Base-by-base conservation (phyloP, 345 rosid genomes). In the Rhodamnia rubescens region DNA sequence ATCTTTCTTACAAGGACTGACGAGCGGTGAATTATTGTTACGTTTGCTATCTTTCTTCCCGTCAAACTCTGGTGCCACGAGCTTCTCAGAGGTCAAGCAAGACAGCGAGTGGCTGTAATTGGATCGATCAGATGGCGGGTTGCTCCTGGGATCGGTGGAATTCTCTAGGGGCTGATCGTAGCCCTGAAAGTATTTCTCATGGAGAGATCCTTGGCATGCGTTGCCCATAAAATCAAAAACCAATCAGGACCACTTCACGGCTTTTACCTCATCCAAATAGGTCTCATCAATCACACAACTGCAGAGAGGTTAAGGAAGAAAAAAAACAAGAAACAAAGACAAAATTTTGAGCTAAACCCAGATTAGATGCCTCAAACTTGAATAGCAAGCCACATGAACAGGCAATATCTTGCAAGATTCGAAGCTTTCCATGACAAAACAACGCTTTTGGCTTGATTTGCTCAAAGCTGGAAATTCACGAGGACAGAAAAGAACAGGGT, bases 1-100 rank as follows among this genome's bases (percentile, higher is more conserved):
- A n/a, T 92, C 97, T 85, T 88, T 93, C 87, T 88, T 93, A 58
- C 15, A 81, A 83, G 96, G 94, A 88, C 89, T 87, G 64, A 86
- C 75, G 57, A 85, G 87, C 49, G 89, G 91, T 54, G 86, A 85
- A 86, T 85, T 84, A 87, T 85, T 85, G 74, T 89, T 90, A 52
- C 86, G 91, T 53, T 83, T 88, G 40, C 55, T 32, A 14, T 87
- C 88, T 32, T 69, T 69, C 78, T 69, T 69, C 26, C 81, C 85
- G 84, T 53, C n/a, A 53, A 86, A 88, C 64, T 90, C 91, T 84
- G 75, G 89, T 21, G 88, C 88, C 59, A 57, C 58, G 50, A 50
- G 89, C 53, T 75, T 57, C 82, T 87, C 89, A 50, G 83, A 32
- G 81, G 20, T 84, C 86, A 87, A 81, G 64, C 42, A 40, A 2